Conservation (phyloP, 257 asterid genomes). For the Orobanche coerulescens region DNA sequence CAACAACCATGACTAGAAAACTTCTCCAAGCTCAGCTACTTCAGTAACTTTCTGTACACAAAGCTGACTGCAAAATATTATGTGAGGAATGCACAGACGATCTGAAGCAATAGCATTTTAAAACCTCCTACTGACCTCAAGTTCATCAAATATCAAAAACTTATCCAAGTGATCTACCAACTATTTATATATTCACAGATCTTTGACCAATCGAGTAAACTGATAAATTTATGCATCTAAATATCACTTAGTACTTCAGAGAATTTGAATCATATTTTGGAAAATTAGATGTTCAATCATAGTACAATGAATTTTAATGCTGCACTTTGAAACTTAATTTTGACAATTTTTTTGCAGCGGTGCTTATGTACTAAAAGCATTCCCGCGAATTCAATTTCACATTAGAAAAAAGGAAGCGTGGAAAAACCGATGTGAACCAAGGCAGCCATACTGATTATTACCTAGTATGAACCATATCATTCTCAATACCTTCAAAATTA, state of each 20-base stretch:
- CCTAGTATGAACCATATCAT: too few species aligned
- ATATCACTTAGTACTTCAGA: not conserved
- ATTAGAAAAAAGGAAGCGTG: too few species aligned
- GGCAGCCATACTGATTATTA: too few species aligned
- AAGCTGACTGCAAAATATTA: not conserved
- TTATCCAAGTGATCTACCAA: too few species aligned
- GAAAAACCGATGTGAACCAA: too few species aligned
- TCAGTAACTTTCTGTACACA: not conserved
- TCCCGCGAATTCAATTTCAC: too few species aligned
- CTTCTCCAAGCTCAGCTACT: constrained; percentile 17
- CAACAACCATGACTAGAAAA: not conserved
- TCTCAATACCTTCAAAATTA: too few species aligned
- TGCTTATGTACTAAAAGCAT: too few species aligned
- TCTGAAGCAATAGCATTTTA: constrained; percentile 2
- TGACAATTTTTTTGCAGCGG: too few species aligned
- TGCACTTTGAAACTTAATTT: not conserved
- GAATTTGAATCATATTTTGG: not conserved
- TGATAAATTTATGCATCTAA: not conserved
- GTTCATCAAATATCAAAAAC: constrained; percentile 13
- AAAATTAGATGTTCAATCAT: not conserved
- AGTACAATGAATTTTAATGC: constrained; percentile 7
- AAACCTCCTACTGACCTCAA: not conserved
- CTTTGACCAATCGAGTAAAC: too few species aligned
- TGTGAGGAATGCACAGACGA: not conserved
- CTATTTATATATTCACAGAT: too few species aligned